A percentile compares a stretch with the other conserved stretches of the same genome.
Evolutionary conservation across 2,329 filamentous ascomycete species (phyloP).

Genomic region (Endothia cerciana): DNA sequence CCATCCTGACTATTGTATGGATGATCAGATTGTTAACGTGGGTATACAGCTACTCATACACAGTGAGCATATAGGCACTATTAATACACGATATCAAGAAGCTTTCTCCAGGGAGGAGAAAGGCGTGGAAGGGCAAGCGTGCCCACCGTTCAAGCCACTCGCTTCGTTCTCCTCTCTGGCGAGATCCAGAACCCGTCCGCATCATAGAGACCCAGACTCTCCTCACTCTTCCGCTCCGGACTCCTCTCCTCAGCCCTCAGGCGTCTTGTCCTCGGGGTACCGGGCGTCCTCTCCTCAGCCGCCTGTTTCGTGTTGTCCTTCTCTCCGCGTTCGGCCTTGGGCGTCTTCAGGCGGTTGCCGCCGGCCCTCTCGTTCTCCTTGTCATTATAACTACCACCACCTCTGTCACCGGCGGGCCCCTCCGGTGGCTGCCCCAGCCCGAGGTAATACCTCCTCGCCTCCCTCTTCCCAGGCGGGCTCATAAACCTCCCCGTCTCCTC

Average conservation of each 20-base stretch:
- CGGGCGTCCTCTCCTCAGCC: not conserved
- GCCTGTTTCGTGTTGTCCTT: not conserved
- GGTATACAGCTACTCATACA: not conserved
- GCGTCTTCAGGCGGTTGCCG: slow-evolving; percentile 19
- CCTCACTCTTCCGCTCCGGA: slow-evolving; percentile 36
- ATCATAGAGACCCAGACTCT: slow-evolving; percentile 50
- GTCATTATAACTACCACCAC: slow-evolving; percentile 12
- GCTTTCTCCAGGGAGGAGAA: not conserved
- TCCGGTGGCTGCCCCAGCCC: slow-evolving; percentile 42
- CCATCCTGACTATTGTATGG: not conserved
- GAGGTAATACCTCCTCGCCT: slow-evolving; percentile 51
- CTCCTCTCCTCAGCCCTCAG: not conserved
- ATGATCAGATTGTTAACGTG: not conserved
- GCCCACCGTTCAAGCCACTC: slow-evolving; percentile 8
- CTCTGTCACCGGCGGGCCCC: slow-evolving; percentile 2
- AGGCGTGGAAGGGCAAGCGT: not conserved
- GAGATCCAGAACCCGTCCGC: slow-evolving; percentile 51
- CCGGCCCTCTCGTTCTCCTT: slow-evolving; percentile 17
- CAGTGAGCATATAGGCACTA: not conserved
- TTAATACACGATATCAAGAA: not conserved
- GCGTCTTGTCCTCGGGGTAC: not conserved
- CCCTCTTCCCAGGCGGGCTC: slow-evolving; percentile 33
- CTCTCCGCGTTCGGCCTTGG: slow-evolving; percentile 21
- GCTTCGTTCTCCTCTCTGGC: slow-evolving; percentile 38
- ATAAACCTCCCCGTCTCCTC: slow-evolving; percentile 38